Evolutionary conservation across 306 rosid genomes (phyloP), one percentile per base, ranked within the genome.

Genomic region (Casuarina cunninghamiana): DNA sequence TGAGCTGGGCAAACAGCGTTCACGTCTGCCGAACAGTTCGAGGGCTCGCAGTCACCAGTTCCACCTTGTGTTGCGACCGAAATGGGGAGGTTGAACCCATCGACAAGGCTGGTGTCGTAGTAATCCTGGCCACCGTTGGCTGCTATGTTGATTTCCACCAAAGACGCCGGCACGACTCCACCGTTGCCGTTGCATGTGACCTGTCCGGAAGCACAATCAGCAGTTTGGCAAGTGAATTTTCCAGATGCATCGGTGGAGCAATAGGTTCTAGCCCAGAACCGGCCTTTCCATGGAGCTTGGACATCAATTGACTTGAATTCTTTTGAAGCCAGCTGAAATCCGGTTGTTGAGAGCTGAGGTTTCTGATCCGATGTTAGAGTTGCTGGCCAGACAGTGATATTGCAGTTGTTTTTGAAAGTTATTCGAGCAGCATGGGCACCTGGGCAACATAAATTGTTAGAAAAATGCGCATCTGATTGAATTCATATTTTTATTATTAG

Each of bases 111-210:
- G 21, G 81, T 51, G 53, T 82, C 90, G 51, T 75, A 86, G 51
- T 53, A 86, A 70, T 86, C 90, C 39, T 68, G 82, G 10, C 82
- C 82, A 11, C 85, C 83, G 38, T 26, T 53, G 0, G 50, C 73
- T 1, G 61, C 84, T 6, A 83, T 19, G 13, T 79, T 80, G 76
- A 86, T 50, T 53, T 86, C 90, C 0, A 77, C 80, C 1, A 83
- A 77, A 17, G 78, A 71, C 1, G 90, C 85, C 5, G 90, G 90
- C 3, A 87, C 86, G 12, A 63, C 16, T 48, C 74, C 87, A 1
- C 87, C 84, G 11, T 71, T 80, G 32, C 90, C 87, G 15, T 81
- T 66, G 82, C 87, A 86, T 8, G 44, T 2, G 15, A 86, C 78
- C 32, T 81, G 78, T 46, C 85, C 83, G 4, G 80, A 71, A 17